Evolutionary conservation across 2,329 filamentous ascomycete species (phyloP).

Genomic region (Aureobasidium leucospermi): DNA sequence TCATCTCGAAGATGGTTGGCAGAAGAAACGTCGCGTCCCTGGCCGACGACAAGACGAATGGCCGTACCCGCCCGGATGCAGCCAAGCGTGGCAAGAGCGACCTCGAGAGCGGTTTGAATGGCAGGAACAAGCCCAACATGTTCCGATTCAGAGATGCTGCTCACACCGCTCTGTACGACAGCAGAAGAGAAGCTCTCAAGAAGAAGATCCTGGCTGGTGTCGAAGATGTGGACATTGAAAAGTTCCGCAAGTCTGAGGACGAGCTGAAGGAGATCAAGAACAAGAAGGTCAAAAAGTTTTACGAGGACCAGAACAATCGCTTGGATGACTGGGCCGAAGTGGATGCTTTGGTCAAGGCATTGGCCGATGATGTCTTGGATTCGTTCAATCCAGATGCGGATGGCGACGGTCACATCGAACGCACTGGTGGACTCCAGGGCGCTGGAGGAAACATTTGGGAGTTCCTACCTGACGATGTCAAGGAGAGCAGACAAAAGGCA

Average conservation of each 20-base stretch:
- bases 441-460: slow-evolving; percentile 45
- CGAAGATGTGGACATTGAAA: slow-evolving; percentile 40
- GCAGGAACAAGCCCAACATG: slow-evolving; percentile 23
- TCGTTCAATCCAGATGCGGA: slow-evolving; percentile 53
- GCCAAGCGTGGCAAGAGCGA: slow-evolving; percentile 7
- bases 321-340: slow-evolving; percentile 54
- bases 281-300: slow-evolving; percentile 48
- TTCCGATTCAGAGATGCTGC: slow-evolving; percentile 43
- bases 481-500: slow-evolving; percentile 39
- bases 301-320: slow-evolving; percentile 47
- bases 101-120: slow-evolving; percentile 20
- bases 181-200: slow-evolving; percentile 42
- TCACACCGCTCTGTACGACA: slow-evolving; percentile 38
- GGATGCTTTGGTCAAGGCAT: slow-evolving; percentile 48
- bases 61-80: background rate
- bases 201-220: slow-evolving; percentile 41
- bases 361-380: slow-evolving; percentile 54
- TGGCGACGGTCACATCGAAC: slow-evolving; percentile 48
- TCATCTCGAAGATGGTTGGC: slow-evolving; percentile 1
- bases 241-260: slow-evolving; percentile 43
- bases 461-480: slow-evolving; percentile 50
- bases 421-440: slow-evolving; percentile 43
- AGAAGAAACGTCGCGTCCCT: background rate
- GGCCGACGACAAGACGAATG: background rate
- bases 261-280: slow-evolving; percentile 45